Evolutionary conservation across 2,329 filamentous ascomycete species (phyloP).

Genomic region (Aspergillus sp.): DNA sequence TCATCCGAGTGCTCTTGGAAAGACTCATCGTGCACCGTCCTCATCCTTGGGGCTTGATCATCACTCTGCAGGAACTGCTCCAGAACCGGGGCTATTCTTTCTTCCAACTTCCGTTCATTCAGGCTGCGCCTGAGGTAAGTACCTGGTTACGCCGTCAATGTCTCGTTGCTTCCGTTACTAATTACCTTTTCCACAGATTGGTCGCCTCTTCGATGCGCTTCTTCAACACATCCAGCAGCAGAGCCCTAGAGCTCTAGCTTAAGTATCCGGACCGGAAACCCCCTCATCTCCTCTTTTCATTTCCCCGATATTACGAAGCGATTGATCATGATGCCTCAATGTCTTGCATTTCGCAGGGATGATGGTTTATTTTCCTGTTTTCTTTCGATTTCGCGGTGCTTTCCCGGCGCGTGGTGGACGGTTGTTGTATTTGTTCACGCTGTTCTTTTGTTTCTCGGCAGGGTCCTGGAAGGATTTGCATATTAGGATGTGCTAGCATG

Average conservation of each 20-base stretch:
- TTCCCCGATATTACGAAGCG: conserved; percentile 13
- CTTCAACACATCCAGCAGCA: conserved; percentile 40
- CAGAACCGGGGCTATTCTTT: conserved; percentile 88
- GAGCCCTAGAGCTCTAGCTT: conserved; percentile 37
- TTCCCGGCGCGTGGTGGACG: conserved; percentile 13
- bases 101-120: conserved; percentile 88
- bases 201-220: conserved; percentile 38
- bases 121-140: conserved; percentile 73
- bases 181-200: conserved; percentile 26
- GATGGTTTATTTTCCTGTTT: conserved; percentile 5
- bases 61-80: conserved; percentile 77
- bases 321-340: conserved; percentile 13
- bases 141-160: background rate
- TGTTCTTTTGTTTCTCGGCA: conserved; percentile 17
- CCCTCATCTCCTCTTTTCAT: conserved; percentile 3
- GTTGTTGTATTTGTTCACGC: conserved; percentile 10
- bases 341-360: conserved; percentile 14
- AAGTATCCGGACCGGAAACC: conserved; percentile 8
- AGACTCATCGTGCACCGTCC: conserved; percentile 80
- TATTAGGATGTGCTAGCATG: conserved; percentile 18
- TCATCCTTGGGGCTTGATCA: conserved; percentile 90
- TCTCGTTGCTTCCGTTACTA: conserved; percentile 1
- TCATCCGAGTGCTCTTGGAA: conserved; percentile 81
- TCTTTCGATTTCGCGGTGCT: conserved; percentile 7
- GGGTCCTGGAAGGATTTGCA: conserved; percentile 20